phyloP scores from a whole-genome alignment of 768 basidiomycete species.

The Collybia mongolica region DNA sequence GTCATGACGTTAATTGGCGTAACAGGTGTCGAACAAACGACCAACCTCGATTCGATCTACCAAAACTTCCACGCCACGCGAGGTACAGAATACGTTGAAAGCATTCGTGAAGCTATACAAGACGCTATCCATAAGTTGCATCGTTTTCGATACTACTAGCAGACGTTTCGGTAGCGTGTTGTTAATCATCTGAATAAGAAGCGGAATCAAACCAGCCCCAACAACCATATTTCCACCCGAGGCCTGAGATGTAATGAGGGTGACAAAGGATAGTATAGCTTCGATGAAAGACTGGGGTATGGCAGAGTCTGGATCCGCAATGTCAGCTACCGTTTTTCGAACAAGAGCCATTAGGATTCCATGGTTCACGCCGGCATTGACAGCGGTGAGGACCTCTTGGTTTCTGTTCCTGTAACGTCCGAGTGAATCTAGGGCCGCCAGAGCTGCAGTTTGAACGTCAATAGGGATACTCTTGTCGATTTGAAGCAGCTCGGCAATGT shows the following conservation, averaged over 20 bases:
- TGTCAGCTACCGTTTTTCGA: slow-evolving; percentile 75
- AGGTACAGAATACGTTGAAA: slow-evolving; percentile 82
- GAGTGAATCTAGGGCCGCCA: slow-evolving; percentile 89
- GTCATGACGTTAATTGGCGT: slow-evolving; percentile 3
- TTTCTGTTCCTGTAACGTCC: slow-evolving; percentile 81
- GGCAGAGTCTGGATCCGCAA: slow-evolving; percentile 62
- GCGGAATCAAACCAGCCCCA: slow-evolving; percentile 86
- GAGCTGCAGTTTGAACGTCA: slow-evolving; percentile 77
- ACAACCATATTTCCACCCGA: slow-evolving; percentile 92
- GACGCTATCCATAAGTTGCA: slow-evolving; percentile 90
- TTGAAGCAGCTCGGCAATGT: slow-evolving; percentile 88
- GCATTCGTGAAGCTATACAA: slow-evolving; percentile 88
- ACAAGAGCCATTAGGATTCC: slow-evolving; percentile 90
- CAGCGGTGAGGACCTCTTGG: slow-evolving; percentile 83
- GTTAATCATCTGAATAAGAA: slow-evolving; percentile 88
- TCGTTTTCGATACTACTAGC: slow-evolving; percentile 81
- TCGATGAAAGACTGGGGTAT: slow-evolving; percentile 79
- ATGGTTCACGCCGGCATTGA: slow-evolving; percentile 96
- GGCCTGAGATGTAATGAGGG: slow-evolving; percentile 81
- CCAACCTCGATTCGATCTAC: slow-evolving; percentile 86
- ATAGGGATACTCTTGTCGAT: slow-evolving; percentile 71
- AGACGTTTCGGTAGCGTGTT: slow-evolving; percentile 69
- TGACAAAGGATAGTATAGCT: slow-evolving; percentile 82
- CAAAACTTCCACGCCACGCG: slow-evolving; percentile 80
- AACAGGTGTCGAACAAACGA: slow-evolving; percentile 11